Conservation (phyloP, 1,284 basidiomycete genomes). For the Gymnopus androsaceus region DNA sequence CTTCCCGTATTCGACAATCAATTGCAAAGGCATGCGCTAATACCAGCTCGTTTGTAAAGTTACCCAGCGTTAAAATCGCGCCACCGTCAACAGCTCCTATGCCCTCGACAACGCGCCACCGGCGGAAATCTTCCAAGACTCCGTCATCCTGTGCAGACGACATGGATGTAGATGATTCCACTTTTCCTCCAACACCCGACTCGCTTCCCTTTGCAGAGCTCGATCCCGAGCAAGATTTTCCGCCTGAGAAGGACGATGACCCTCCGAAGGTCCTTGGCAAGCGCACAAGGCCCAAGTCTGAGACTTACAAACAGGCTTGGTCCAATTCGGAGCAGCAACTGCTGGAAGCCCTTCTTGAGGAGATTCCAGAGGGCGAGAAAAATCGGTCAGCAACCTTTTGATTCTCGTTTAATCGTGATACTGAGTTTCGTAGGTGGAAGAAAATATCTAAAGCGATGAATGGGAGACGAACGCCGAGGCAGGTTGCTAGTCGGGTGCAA, state of each 20-base stretch:
- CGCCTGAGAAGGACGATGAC: slow-evolving; percentile 10
- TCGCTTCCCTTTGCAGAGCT: not conserved
- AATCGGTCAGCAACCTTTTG: slow-evolving; percentile 51
- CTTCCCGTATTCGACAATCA: not conserved
- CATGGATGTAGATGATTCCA: slow-evolving; percentile 6
- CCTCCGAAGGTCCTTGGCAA: not conserved
- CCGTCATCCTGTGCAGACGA: not conserved
- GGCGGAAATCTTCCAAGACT: slow-evolving; percentile 8
- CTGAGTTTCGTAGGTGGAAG: slow-evolving; percentile 55
- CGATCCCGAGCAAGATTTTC: not conserved
- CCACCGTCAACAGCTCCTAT: not conserved
- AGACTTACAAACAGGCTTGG: slow-evolving; percentile 81
- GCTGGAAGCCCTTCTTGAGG: slow-evolving; percentile 67
- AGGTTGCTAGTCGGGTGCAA: slow-evolving; percentile 83
- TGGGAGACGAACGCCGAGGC: slow-evolving; percentile 70
- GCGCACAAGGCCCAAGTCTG: slow-evolving; percentile 25
- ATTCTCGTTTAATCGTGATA: not conserved
- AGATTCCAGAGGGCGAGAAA: slow-evolving; percentile 76
- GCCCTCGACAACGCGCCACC: not conserved
- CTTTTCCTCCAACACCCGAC: slow-evolving; percentile 2
- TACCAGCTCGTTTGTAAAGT: not conserved
- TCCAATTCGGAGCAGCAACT: slow-evolving; percentile 71
- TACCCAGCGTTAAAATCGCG: not conserved
- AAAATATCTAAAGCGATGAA: slow-evolving; percentile 81
- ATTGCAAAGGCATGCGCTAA: not conserved